Conservation (phyloP, 768 basidiomycete species). For the Rhodocollybia butyracea region DNA sequence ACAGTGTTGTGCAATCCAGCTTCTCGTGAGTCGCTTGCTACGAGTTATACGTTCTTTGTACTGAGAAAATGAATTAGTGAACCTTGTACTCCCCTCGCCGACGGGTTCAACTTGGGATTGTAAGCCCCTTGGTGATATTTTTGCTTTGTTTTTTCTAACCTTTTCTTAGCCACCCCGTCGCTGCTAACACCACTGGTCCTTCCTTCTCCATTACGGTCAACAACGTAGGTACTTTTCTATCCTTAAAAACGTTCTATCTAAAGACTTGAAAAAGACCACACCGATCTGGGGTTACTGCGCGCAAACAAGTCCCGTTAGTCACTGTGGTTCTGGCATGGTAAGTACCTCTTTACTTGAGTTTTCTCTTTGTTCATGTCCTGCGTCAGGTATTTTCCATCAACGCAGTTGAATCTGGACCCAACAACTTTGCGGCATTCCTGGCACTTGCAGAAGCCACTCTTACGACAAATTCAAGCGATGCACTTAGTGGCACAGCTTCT, state of each 20-base stretch:
- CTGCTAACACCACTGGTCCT: conserved; percentile 34
- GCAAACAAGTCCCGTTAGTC: conserved; percentile 45
- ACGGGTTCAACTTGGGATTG: conserved; percentile 40
- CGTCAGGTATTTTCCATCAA: conserved; percentile 65
- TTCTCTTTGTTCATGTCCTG: no score
- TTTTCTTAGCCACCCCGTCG: conserved; percentile 38
- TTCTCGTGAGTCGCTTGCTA: conserved; percentile 21
- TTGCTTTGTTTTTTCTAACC: background rate
- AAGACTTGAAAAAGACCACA: conserved; percentile 34
- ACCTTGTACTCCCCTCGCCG: conserved; percentile 4
- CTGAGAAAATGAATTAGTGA: no score
- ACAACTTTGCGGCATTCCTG: conserved; percentile 51
- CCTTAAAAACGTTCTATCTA: no score
- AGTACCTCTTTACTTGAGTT: no score
- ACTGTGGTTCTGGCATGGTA: conserved; percentile 49
- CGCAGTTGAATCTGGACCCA: conserved; percentile 44
- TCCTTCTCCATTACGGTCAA: conserved; percentile 47
- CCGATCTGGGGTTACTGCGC: conserved; percentile 62
- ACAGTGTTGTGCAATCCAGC: conserved; percentile 41
- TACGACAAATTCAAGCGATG: background rate
- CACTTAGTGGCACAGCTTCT: background rate
- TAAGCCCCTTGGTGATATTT: conserved; percentile 20
- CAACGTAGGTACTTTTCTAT: conserved; percentile 26
- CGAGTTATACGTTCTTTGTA: no score
- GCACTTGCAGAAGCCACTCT: conserved; percentile 24